Evolutionary conservation across 371 early-diverging fungal genomes (phyloP).

Genomic region (Rhizopus arrhizus): DNA sequence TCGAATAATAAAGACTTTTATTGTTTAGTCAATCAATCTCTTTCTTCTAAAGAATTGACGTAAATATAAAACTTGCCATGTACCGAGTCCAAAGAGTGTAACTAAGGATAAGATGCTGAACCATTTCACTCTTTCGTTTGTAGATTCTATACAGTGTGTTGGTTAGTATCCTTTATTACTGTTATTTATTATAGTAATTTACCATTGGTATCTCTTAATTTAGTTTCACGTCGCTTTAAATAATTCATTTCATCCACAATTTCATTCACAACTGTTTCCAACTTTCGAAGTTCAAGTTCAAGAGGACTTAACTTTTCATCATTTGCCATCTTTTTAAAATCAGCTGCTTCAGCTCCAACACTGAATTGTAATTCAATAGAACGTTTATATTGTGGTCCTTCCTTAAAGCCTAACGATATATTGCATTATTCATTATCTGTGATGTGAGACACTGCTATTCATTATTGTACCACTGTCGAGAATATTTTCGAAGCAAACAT

Average conservation of each 20-base stretch:
- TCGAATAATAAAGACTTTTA: conserved; percentile 11
- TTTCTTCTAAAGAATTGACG: conserved; percentile 85
- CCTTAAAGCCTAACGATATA: conserved; percentile 53
- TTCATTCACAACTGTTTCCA: conserved; percentile 77
- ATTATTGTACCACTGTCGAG: conserved; percentile 44
- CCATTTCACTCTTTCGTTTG: conserved; percentile 81
- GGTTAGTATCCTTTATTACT: background rate
- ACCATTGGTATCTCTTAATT: conserved; percentile 90
- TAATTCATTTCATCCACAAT: conserved; percentile 81
- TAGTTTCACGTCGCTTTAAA: conserved; percentile 75
- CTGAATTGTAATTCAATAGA: conserved; percentile 76
- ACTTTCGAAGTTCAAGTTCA: conserved; percentile 81
- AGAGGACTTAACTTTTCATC: conserved; percentile 85
- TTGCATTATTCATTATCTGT: no score
- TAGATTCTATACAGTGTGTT: conserved; percentile 63
- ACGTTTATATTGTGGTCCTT: conserved; percentile 58
- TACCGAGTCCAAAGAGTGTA: conserved; percentile 67
- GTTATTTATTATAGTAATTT: conserved; percentile 16
- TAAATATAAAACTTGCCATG: conserved; percentile 84
- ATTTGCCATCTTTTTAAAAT: conserved; percentile 65
- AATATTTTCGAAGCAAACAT: conserved; percentile 84
- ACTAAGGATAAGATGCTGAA: conserved; percentile 74
- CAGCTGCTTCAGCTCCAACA: conserved; percentile 86
- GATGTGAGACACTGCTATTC: no score
- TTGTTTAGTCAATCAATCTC: conserved; percentile 70